Base-by-base conservation (phyloP, 2,329 filamentous ascomycete genomes). In the Blastomyces percursus region DNA sequence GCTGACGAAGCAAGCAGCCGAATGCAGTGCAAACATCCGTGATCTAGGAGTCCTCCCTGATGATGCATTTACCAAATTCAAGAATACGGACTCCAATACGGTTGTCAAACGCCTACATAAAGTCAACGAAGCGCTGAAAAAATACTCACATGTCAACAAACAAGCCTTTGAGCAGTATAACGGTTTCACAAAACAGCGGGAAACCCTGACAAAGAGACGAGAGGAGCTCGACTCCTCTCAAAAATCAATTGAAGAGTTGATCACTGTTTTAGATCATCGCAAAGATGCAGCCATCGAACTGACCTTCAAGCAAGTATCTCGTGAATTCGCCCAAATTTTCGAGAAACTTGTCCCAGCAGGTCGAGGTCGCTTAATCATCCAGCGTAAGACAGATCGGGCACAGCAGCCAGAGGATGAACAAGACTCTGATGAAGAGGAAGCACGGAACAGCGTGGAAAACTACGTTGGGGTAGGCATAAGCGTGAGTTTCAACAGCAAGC, bases 101-200 rank as follows among this genome's bases (percentile, higher is more conserved):
- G 89, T 93, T 61, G 81, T 82, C 61, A 83, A 83, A 70, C 86
- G 87, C 62, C 84, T 97, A 30, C 91, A 94, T 77, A 95, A 92
- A 71, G 91, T 93, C 71, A 95, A 96, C 66, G 90, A 96, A 69
- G 86, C 89, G 0, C 81, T 97, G 61, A 97, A 97, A 78, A 96
- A 96, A 74, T 97, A 94, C 78, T 91, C 91, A 62, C 91, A 96
- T 71, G 92, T 99, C 78, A 99, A 99, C 83, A 99, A 97, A 79
- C 97, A 99, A 78, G 94, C 94, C 0, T 96, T 97, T 72, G 95
- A 99, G 76, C 94, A 99, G 75, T 99, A 97, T 79, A 95, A 93
- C 78, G 96, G 87, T 77, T 99, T 97, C 74, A 96, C 93, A 8
- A 89, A 87, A 59, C 91, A 96, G 76, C 88, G 95, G 63, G 92